phyloP scores from a whole-genome alignment of 163 green algal genomes.

The Volvox carteri region DNA sequence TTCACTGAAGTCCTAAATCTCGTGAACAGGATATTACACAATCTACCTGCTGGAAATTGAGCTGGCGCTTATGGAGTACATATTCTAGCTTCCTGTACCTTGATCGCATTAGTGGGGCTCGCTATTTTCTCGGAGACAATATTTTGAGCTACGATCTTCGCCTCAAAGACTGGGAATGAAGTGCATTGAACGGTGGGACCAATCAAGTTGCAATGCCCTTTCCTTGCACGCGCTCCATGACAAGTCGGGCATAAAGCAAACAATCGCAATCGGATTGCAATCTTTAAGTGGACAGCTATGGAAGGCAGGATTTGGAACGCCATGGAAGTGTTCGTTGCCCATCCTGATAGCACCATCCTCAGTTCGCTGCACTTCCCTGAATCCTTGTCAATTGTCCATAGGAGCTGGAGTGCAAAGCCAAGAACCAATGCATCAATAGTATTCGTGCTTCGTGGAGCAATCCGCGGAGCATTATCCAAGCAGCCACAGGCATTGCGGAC shows the following conservation, averaged over 20 bases:
- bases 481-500: neutral
- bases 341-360: neutral
- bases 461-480: neutral
- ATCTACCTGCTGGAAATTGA: too few species aligned
- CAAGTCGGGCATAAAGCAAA: too few species aligned
- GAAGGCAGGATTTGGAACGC: too few species aligned
- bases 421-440: neutral
- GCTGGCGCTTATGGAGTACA: too few species aligned
- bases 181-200: neutral
- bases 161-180: conserved; percentile 19
- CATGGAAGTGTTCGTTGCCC: neutral
- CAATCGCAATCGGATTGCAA: too few species aligned
- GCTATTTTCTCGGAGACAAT: too few species aligned
- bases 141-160: too few species aligned
- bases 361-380: neutral
- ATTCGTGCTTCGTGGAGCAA: neutral
- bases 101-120: too few species aligned
- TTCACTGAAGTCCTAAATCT: too few species aligned
- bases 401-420: neutral
- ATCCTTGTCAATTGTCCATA: neutral
- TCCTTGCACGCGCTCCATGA: neutral
- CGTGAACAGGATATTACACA: too few species aligned
- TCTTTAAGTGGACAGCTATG: too few species aligned
- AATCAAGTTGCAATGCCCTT: neutral
- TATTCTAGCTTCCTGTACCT: too few species aligned